Percentiles rank a stretch among this genome's conserved stretches.
phyloP scores from a whole-genome alignment of 2,329 filamentous ascomycete genomes.

The Ceratocystis papillata region DNA sequence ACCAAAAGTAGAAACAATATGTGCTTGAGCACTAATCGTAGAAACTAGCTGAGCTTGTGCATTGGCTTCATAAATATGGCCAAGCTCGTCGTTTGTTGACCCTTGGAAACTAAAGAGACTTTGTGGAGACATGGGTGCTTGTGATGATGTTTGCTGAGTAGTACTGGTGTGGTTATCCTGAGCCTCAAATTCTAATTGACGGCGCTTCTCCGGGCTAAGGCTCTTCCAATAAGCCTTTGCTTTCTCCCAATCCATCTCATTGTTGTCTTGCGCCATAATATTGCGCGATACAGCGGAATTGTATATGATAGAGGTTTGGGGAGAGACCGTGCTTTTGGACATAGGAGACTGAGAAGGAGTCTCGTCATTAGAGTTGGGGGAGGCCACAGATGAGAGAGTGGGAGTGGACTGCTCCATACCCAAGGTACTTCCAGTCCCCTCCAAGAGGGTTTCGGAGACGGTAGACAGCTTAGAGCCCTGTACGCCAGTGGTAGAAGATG shows the following conservation, averaged over 20 bases:
- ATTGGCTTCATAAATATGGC: conserved; percentile 21
- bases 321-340: conserved; percentile 4
- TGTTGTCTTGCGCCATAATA: conserved; percentile 14
- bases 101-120: conserved; percentile 16
- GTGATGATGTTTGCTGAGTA: not conserved
- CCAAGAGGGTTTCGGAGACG: conserved; percentile 16
- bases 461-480: not conserved
- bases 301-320: not conserved
- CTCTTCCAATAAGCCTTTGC: conserved; percentile 61
- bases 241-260: conserved; percentile 50
- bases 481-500: conserved; percentile 16
- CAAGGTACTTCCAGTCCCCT: not conserved
- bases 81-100: conserved; percentile 19
- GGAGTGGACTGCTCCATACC: not conserved
- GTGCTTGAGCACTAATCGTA: conserved; percentile 14
- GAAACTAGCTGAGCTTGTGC: conserved; percentile 17
- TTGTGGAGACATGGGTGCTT: conserved; percentile 13
- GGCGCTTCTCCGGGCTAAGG: conserved; percentile 51
- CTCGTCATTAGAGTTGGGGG: not conserved
- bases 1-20: conserved; percentile 14
- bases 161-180: conserved; percentile 16
- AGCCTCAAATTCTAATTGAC: conserved; percentile 49
- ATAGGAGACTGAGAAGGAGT: conserved; percentile 8
- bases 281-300: conserved; percentile 10
- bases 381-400: not conserved